Evolutionary conservation across 352 stramenopile genomes (phyloP).

Genomic region (Phytophthora pistaciae): DNA sequence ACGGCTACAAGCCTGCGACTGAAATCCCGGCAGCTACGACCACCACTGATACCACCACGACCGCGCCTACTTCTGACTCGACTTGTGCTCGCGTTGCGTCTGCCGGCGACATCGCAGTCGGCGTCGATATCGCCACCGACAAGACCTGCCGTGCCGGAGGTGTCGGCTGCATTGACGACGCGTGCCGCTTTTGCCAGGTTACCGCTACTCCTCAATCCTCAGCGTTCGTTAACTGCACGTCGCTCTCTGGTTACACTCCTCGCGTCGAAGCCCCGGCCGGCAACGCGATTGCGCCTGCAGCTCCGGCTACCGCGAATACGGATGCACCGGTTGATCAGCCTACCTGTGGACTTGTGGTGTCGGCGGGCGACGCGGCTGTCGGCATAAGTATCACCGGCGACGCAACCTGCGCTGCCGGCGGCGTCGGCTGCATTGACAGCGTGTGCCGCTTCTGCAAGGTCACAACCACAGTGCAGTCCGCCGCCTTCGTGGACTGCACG

Average conservation of each 20-base stretch:
- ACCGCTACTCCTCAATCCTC: conserved; percentile 26
- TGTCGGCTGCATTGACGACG: conserved; percentile 44
- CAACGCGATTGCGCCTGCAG: not conserved
- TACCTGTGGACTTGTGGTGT: conserved; percentile 26
- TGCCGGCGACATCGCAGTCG: conserved; percentile 35
- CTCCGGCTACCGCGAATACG: not conserved
- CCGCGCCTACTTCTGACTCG: conserved; percentile 1
- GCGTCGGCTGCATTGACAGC: conserved; percentile 42
- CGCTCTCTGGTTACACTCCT: conserved; percentile 1
- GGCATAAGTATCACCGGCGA: conserved; percentile 44
- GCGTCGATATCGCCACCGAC: conserved; percentile 41
- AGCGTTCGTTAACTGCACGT: conserved; percentile 30
- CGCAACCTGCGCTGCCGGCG: conserved; percentile 27
- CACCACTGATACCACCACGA: not conserved
- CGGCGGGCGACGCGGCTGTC: conserved; percentile 30
- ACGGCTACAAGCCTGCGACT: conserved; percentile 13
- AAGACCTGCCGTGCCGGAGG: conserved; percentile 32
- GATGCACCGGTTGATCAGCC: conserved; percentile 6
- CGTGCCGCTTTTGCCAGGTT: conserved; percentile 53
- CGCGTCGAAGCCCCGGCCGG: conserved; percentile 6
- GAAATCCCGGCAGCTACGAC: conserved; percentile 8
- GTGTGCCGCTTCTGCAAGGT: conserved; percentile 54
- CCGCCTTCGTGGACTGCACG: conserved; percentile 32
- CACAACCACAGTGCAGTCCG: conserved; percentile 29
- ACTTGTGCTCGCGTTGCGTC: conserved; percentile 24